Conservation (phyloP, 352 stramenopile species). For the Thalassiosira pacifica region DNA sequence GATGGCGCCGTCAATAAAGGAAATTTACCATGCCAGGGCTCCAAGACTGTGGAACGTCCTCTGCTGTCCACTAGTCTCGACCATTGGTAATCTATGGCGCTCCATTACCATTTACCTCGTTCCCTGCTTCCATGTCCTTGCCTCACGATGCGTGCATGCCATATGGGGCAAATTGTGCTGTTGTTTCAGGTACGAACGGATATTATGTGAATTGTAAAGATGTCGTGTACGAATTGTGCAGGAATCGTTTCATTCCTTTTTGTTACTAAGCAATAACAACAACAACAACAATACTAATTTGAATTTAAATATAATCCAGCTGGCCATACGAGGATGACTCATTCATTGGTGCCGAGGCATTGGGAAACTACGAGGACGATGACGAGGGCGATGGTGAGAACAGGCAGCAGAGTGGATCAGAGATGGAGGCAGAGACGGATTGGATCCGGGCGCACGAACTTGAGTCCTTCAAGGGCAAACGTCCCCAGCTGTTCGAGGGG, state of each 20-base stretch:
- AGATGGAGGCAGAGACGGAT: constrained; percentile 54
- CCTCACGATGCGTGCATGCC: constrained; percentile 40
- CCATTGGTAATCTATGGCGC: constrained; percentile 48
- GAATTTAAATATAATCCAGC: too few species aligned
- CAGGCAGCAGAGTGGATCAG: too few species aligned
- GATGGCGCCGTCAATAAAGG: constrained; percentile 22
- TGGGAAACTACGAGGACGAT: constrained; percentile 36
- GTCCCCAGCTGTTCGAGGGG: constrained; percentile 65
- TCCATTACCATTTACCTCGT: constrained; percentile 52
- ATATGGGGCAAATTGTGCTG: constrained; percentile 52
- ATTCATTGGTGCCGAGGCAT: constrained; percentile 53
- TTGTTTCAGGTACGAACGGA: too few species aligned
- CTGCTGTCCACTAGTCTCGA: constrained; percentile 57
- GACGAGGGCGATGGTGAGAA: constrained; percentile 3
- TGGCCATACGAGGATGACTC: constrained; percentile 55
- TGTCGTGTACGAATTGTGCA: too few species aligned
- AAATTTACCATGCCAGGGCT: constrained; percentile 26
- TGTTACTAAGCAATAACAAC: too few species aligned
- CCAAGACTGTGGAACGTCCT: constrained; percentile 30
- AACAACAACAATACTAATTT: too few species aligned
- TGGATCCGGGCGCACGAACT: constrained; percentile 63
- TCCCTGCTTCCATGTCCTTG: constrained; percentile 48
- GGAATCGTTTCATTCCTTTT: too few species aligned
- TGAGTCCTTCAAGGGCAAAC: constrained; percentile 49
- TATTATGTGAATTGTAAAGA: too few species aligned